Base-by-base conservation (phyloP, 2,329 filamentous ascomycete species). In the Botrytis elliptica region DNA sequence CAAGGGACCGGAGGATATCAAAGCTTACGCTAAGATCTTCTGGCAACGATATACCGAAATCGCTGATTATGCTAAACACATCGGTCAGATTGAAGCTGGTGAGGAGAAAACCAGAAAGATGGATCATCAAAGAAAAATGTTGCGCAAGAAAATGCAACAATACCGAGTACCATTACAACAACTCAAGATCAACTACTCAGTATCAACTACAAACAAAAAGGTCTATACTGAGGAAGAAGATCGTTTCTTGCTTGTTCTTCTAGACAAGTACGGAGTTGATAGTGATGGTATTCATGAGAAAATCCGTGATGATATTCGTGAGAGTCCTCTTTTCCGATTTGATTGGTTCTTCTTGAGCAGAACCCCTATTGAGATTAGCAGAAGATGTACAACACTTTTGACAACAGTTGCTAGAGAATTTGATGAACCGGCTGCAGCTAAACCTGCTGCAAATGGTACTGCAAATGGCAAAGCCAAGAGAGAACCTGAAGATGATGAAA, bases 141-240 rank as follows among this genome's bases (percentile, higher is more conserved):
- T 99, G 72, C 90, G 92, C 76, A 97, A 95, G 88, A 99, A 99
- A 88, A 93, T 99, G 88, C 89, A 91, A 79, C 93, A 96, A 86
- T 98, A 97, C 82, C 92, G 96, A n/a, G 95, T 98, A 68, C 97
- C 96, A 38, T 88, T 99, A 25, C 96, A 99, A 83, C 96, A 99
- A 83, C 90, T 99, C 80, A 97, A 97, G 86, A 94, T 99, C 85
- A 98, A 97, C 84, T 99, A 99, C 84, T 97, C 95, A 0, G 96
- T 99, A 42, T 97, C 94, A 10, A 99, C 96, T 3, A 99, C 97
- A 16, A 99, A 99, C 88, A 99, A 99, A 86, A 99, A 99, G 85
- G 95, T 99, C 1, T 99, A 99, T 82, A 98, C 95, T 0, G 97
- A 99, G 82, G 96, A 99, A 81, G 96, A 99, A 82, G 96, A 99